Conservation (phyloP, 768 basidiomycete species). For the Phlebiopsis flavidoalba region DNA sequence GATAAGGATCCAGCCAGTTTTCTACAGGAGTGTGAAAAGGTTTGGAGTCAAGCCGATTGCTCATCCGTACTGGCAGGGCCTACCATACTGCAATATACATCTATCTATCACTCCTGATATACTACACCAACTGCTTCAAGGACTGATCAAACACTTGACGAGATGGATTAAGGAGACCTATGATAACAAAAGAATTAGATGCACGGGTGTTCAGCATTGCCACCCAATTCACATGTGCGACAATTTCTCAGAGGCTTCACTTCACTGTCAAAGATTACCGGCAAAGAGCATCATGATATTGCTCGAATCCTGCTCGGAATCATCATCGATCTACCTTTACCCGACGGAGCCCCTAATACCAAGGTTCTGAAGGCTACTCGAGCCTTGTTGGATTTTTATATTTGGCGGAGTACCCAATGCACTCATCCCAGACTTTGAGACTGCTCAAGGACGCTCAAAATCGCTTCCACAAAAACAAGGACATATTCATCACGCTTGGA, state of each 20-base stretch:
- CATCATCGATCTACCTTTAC: slow-evolving; percentile 21
- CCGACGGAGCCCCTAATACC: slow-evolving; percentile 6
- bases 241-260: slow-evolving; percentile 21
- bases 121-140: slow-evolving; percentile 27
- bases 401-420: slow-evolving; percentile 15
- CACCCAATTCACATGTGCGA: slow-evolving; percentile 17
- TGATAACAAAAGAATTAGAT: slow-evolving; percentile 13
- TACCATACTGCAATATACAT: slow-evolving; percentile 22
- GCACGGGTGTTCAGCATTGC: slow-evolving; percentile 14
- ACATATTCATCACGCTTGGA: slow-evolving; percentile 17
- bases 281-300: slow-evolving; percentile 22
- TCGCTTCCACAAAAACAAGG: slow-evolving; percentile 18
- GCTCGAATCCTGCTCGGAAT: slow-evolving; percentile 6
- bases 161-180: slow-evolving; percentile 16
- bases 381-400: slow-evolving; percentile 21
- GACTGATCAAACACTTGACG: slow-evolving; percentile 24
- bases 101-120: slow-evolving; percentile 22
- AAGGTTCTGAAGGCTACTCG: slow-evolving; percentile 9
- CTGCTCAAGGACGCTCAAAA: slow-evolving; percentile 10
- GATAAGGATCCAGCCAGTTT: slow-evolving; percentile 2
- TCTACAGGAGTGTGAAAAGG: slow-evolving; percentile 9
- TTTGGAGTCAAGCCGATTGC: slow-evolving; percentile 17
- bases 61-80: slow-evolving; percentile 21
- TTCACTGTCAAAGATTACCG: slow-evolving; percentile 14
- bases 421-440: slow-evolving; percentile 9